These are phyloP conservation scores for Stropharia rugosoannulata DNA, from an alignment of 768 basidiomycete species.

Conservation along the genomic window DNA sequence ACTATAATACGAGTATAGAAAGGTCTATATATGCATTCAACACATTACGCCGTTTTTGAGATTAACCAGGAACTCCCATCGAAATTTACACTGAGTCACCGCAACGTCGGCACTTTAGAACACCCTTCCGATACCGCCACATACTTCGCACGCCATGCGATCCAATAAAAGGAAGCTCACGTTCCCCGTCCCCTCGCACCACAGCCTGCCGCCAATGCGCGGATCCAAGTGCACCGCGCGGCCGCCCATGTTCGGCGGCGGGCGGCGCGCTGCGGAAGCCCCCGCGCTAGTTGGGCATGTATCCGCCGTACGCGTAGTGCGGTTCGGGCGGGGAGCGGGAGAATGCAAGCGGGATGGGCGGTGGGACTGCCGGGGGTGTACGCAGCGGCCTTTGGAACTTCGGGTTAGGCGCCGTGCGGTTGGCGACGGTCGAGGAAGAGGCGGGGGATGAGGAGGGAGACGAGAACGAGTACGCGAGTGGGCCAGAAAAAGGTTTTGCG, in stretches of 20 bases:
- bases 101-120: too few species aligned
- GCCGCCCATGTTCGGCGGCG: constrained; percentile 3
- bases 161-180: constrained; percentile 56
- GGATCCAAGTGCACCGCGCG: constrained; percentile 38
- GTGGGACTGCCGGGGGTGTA: background rate
- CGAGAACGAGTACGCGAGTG: constrained; percentile 51
- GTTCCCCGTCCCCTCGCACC: constrained; percentile 58
- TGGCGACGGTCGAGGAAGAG: constrained; percentile 4
- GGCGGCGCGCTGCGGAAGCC: constrained; percentile 7
- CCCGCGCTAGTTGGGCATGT: constrained; percentile 11
- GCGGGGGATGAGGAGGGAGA: constrained; percentile 15
- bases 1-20: too few species aligned
- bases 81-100: background rate
- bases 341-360: constrained; percentile 13
- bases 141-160: constrained; percentile 48
- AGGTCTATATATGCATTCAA: too few species aligned
- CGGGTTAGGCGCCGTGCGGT: too few species aligned
- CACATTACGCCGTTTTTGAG: too few species aligned
- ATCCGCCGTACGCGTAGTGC: constrained; percentile 9
- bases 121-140: constrained; percentile 64
- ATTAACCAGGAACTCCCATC: too few species aligned
- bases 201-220: constrained; percentile 63
- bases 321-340: constrained; percentile 10
- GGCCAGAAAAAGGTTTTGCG: constrained; percentile 57
- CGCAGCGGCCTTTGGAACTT: too few species aligned